Evolutionary conservation across 2,329 filamentous ascomycete genomes (phyloP).

Genomic region (Laburnicola sp.): DNA sequence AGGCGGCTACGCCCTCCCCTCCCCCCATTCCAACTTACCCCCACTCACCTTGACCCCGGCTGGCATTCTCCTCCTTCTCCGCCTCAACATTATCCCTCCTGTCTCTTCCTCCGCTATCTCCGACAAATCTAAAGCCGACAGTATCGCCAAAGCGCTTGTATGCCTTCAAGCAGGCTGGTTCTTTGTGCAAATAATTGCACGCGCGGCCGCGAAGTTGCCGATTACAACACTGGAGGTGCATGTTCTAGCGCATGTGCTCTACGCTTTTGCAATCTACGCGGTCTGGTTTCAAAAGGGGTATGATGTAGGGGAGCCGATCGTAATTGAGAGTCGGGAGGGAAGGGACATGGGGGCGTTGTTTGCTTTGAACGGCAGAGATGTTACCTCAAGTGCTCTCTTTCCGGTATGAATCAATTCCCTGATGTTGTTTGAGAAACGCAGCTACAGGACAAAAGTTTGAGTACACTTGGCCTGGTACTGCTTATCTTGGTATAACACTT

Average conservation of each 20-base stretch:
- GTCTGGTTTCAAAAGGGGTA: slow-evolving; percentile 44
- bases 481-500: too few relatives aligned
- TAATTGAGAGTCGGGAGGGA: slow-evolving; percentile 15
- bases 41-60: slow-evolving; percentile 21
- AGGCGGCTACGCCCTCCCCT: slow-evolving; percentile 23
- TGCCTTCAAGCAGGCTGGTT: slow-evolving; percentile 48
- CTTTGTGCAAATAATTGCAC: slow-evolving; percentile 39
- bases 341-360: slow-evolving; percentile 19
- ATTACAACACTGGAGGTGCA: slow-evolving; percentile 46
- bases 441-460: too few relatives aligned
- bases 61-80: slow-evolving; percentile 18
- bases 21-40: slow-evolving; percentile 10
- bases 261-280: slow-evolving; percentile 39
- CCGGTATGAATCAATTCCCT: too few relatives aligned
- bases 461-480: too few relatives aligned
- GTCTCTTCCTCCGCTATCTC: not conserved
- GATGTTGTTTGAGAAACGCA: not conserved
- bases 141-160: slow-evolving; percentile 32
- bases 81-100: slow-evolving; percentile 1
- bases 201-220: slow-evolving; percentile 38
- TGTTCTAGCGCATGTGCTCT: slow-evolving; percentile 40
- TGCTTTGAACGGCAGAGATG: slow-evolving; percentile 2
- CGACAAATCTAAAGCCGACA: slow-evolving; percentile 30
- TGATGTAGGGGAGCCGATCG: slow-evolving; percentile 21
- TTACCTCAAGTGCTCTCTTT: slow-evolving; percentile 2